Evolutionary conservation across 2,329 filamentous ascomycete genomes (phyloP).

Genomic region (Penicillium sp.): DNA sequence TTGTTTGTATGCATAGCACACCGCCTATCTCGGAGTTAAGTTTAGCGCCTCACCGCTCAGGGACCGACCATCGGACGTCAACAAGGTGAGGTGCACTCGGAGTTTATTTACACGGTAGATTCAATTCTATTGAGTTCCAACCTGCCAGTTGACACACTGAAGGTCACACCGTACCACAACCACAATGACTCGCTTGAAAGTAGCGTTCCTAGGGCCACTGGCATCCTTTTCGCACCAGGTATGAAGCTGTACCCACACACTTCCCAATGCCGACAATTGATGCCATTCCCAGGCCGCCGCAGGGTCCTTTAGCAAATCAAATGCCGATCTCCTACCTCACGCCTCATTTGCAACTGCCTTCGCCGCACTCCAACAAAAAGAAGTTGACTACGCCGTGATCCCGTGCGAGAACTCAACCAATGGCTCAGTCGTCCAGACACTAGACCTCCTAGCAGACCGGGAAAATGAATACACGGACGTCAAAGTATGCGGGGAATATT

Average conservation of each 20-base stretch:
- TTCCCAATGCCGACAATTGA: conserved; percentile 14
- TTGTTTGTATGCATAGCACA: conserved; percentile 27
- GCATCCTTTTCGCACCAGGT: conserved; percentile 70
- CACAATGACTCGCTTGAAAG: conserved; percentile 28
- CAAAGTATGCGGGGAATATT: conserved; percentile 75
- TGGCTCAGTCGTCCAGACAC: conserved; percentile 82
- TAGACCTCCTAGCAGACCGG: conserved; percentile 82
- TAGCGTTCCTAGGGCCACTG: conserved; percentile 60
- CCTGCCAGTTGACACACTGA: not conserved
- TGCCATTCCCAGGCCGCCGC: conserved; percentile 49
- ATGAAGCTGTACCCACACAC: conserved; percentile 17
- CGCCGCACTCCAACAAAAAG: conserved; percentile 65
- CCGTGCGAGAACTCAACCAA: conserved; percentile 97
- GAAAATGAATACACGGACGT: conserved; percentile 62
- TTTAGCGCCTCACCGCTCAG: conserved; percentile 20
- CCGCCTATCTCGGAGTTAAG: conserved; percentile 1
- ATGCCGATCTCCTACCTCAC: conserved; percentile 33
- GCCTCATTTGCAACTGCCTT: conserved; percentile 64
- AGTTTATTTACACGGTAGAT: not conserved
- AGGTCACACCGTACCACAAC: not conserved
- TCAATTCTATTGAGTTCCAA: not conserved
- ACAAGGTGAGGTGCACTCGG: not conserved
- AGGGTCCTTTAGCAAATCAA: conserved; percentile 44
- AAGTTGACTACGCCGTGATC: conserved; percentile 70
- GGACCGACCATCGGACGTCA: conserved; percentile 4